Base-by-base conservation (phyloP, 495 filamentous ascomycete genomes). In the Cudoniella acicularis region DNA sequence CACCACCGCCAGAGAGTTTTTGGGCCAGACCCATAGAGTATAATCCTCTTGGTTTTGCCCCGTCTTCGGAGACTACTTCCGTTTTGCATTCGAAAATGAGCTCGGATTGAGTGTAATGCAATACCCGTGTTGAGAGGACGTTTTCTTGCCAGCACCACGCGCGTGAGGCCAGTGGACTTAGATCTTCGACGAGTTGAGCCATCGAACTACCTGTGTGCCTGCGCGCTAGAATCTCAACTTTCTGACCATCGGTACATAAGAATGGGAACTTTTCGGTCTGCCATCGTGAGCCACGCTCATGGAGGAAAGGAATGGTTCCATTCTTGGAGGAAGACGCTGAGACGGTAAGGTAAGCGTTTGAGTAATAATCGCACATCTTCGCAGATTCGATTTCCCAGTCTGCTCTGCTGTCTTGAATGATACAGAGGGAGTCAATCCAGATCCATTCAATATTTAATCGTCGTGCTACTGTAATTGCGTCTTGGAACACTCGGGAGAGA, bases 361-460 rank as follows among this genome's bases (percentile, higher is more conserved):
- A 47, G 25, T 52, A 57, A 10, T 43, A 26, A 26, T 52, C 54
- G 16, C 26, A 27, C 54, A 57, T 57, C 22, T 57, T 57, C 4
- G 54, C n/a, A 24, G 54, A 45, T 45, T 57, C 42, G 10, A 22
- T 30, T n/a, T 49, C 18, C 41, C 54, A 57, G 54, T 57, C 54
- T 2, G 21, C 21, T 30, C n/a, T 6, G 54, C 49, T 27, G 26
- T 57, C 54, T 30, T 57, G 54, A 1, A 48, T 48, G 30, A 36
- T 36, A 36, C 30, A 36, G 30, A 36, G 30, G 30, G 30, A 36
- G 30, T 36, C 30, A 13, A 48, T 48, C 45, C 45, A 48, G 21
- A 48, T 48, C n/a, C 21, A 48, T 48, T 48, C 45, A 18, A 48
- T 18, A 48, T n/a, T n/a, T 18, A 48, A 23, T 18, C 45, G n/a